Percentiles rank a stretch among this genome's conserved stretches.
Evolutionary conservation across 2,329 filamentous ascomycete genomes (phyloP).

Genomic region (Aspergillus sp.): DNA sequence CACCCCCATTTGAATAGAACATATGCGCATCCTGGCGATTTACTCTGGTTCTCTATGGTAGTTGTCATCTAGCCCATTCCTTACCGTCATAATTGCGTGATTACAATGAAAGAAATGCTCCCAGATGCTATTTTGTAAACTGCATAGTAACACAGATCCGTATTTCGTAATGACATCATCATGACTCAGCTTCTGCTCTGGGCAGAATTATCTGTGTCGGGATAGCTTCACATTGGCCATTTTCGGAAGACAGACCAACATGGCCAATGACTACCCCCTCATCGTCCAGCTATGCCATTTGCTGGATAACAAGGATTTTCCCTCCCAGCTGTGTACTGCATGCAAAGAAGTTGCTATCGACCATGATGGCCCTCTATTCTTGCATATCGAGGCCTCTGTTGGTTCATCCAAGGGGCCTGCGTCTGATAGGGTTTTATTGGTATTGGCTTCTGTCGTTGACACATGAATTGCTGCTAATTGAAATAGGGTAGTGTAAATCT

Average conservation of each 20-base stretch:
- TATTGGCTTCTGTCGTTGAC: not conserved
- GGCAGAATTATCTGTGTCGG: not conserved
- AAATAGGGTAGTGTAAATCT: constrained; percentile 10
- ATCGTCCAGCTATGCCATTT: constrained; percentile 5
- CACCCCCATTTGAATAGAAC: no score
- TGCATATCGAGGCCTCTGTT: constrained; percentile 7
- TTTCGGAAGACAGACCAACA: not conserved
- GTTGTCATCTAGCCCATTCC: no score
- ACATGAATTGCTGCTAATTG: not conserved
- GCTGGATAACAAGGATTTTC: constrained; percentile 5
- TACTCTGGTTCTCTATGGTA: no score
- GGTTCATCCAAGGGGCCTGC: not conserved
- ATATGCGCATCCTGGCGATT: no score
- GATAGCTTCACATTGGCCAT: not conserved
- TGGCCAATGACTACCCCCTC: not conserved
- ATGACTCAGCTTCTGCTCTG: not conserved
- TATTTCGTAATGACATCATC: not conserved
- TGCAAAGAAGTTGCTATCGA: not conserved
- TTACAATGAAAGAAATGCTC: no score
- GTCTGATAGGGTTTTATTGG: not conserved
- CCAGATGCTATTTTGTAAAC: no score
- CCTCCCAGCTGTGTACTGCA: constrained; percentile 5
- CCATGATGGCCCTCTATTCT: constrained; percentile 1
- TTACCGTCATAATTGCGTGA: no score
- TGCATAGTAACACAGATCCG: not conserved